Percentiles rank a stretch among this genome's conserved stretches.
Evolutionary conservation across 2,329 filamentous ascomycete genomes (phyloP).

Genomic region (Ramularia endophylla): DNA sequence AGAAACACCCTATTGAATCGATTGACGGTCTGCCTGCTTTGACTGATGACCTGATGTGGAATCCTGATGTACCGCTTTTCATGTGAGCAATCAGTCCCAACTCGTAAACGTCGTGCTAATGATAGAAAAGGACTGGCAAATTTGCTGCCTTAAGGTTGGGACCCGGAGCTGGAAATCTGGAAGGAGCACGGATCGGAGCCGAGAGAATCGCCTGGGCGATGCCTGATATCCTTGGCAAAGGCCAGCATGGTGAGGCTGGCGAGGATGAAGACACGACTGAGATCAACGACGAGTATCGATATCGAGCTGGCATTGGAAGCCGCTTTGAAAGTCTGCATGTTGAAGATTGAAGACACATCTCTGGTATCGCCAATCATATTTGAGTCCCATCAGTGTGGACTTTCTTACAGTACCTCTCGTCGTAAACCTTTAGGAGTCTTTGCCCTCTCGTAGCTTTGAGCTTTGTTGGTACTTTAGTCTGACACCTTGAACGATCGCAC

Average conservation of each 20-base stretch:
- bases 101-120: too few relatives aligned
- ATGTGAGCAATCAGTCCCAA: constrained; percentile 29
- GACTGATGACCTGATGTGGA: constrained; percentile 72
- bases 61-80: constrained; percentile 65
- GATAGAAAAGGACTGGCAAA: constrained; percentile 46
- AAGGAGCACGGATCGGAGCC: constrained; percentile 65
- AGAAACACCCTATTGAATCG: constrained; percentile 55
- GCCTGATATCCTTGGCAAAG: constrained; percentile 41
- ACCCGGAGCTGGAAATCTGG: constrained; percentile 67
- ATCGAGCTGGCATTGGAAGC: constrained; percentile 37
- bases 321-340: constrained; percentile 34
- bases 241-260: constrained; percentile 2
- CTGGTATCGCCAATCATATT: too few relatives aligned
- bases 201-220: constrained; percentile 69
- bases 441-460: too few relatives aligned
- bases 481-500: too few relatives aligned
- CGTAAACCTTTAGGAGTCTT: too few relatives aligned
- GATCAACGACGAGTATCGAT: constrained; percentile 18
- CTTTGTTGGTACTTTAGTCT: too few relatives aligned
- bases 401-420: too few relatives aligned
- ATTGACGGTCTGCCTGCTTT: constrained; percentile 65
- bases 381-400: too few relatives aligned
- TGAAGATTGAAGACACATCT: neutral
- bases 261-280: constrained; percentile 22
- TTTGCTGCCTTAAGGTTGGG: constrained; percentile 64